phyloP scores from a whole-genome alignment of 768 basidiomycete genomes.

The Hygrocybe punicea region DNA sequence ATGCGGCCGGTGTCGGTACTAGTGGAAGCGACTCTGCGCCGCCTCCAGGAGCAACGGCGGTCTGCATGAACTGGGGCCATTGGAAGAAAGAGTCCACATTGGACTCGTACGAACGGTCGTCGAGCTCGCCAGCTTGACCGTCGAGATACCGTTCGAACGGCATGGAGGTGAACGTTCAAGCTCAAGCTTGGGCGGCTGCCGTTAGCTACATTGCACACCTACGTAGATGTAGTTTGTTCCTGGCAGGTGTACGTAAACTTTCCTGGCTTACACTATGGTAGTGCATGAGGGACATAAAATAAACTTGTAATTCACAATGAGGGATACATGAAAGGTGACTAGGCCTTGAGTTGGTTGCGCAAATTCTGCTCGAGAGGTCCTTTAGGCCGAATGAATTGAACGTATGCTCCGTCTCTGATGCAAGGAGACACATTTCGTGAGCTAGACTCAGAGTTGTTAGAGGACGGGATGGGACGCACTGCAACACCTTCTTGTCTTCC shows the following conservation, averaged over 20 bases:
- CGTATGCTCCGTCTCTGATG: conserved; percentile 86
- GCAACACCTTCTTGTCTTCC: conserved; percentile 84
- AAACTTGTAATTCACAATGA: not conserved
- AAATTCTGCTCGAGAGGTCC: conserved; percentile 85
- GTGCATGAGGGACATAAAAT: not conserved
- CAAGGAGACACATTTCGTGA: not conserved
- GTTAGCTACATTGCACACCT: not conserved
- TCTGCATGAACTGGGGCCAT: conserved; percentile 64
- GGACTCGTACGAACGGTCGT: conserved; percentile 12
- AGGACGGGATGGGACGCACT: conserved; percentile 49
- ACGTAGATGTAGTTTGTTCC: not conserved
- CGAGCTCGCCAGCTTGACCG: conserved; percentile 18
- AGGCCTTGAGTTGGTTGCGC: conserved; percentile 76
- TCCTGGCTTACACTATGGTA: not conserved
- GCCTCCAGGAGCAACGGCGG: conserved; percentile 65
- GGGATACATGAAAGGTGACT: not conserved
- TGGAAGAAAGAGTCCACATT: conserved; percentile 43
- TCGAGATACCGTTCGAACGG: conserved; percentile 43
- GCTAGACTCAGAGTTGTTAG: not conserved
- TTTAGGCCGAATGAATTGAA: conserved; percentile 88
- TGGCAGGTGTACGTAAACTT: not conserved
- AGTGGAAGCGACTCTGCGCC: conserved; percentile 69
- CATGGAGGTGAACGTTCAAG: not conserved
- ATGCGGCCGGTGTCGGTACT: conserved; percentile 24
- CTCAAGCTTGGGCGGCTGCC: not conserved